Base-by-base conservation (phyloP, 345 rosid genomes). In the Gynandropsis gynandra region DNA sequence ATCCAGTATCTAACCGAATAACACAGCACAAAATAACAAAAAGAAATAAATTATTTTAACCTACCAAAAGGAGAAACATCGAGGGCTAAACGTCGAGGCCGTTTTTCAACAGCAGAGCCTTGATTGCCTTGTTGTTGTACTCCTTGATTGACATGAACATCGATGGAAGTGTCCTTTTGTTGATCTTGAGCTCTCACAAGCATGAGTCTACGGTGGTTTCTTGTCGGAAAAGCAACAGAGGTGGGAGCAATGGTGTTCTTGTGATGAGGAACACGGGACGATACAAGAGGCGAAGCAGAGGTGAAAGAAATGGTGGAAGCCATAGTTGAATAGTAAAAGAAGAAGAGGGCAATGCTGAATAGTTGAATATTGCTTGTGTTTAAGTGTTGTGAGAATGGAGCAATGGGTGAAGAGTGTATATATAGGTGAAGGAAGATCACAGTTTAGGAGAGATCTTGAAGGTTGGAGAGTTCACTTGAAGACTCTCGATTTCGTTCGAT, bases 21-120 rank as follows among this genome's bases (percentile, higher is more conserved):
- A 48, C 34, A 38, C 5, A 13, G 20, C 16, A 48, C 6, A 13
- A 39, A 33, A 48, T 18, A 2, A 10, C 1, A 29, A 2, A 1
- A 42, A 42, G 7, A n/a, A 10, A 2, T 15, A 0, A 54, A 15
- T 9, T 38, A 24, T 3, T 14, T 16, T 10, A 8, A 72, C 73
- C 47, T 76, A 87, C 95, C 85, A 15, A 79, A 77, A 50, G 95
- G 82, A 24, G 87, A 79, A 37, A 78, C 38, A n/a, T 80, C 82
- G 53, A 64, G 12, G 7, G 82, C 70, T 68, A 47, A 18, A 9
- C 72, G 71, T 21, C 61, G 69, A 16, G 88, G 87, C 47, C 54
- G 61, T 60, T 56, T 73, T 63, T 81, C 76, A 2, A 71, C 74
- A 5, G 69, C 71, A 10, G 67, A 60, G 51, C 71, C 73, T 52